Evolutionary conservation across 805 yeast genomes (phyloP).

Genomic region (Kodamaea neixiangensis): DNA sequence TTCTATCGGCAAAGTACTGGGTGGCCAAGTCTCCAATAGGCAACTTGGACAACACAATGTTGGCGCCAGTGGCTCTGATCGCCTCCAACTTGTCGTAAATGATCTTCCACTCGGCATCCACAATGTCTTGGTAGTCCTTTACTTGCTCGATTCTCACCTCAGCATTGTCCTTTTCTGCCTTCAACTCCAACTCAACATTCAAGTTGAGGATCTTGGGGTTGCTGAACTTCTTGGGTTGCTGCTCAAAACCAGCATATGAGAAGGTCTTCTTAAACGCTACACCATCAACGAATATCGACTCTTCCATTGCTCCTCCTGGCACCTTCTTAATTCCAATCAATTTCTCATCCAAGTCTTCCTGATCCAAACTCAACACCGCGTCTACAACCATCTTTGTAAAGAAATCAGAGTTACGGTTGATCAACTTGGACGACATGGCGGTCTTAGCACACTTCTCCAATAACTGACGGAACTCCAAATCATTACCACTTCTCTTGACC

Average conservation of each 20-base stretch:
- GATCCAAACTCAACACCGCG: slow-evolving; percentile 87
- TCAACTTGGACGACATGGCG: slow-evolving; percentile 95
- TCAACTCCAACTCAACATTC: slow-evolving; percentile 92
- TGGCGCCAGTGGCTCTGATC: slow-evolving; percentile 82
- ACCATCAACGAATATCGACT: slow-evolving; percentile 84
- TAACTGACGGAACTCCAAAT: slow-evolving; percentile 59
- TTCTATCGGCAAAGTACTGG: slow-evolving; percentile 94
- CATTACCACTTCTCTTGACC: slow-evolving; percentile 54
- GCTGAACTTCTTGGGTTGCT: slow-evolving; percentile 85
- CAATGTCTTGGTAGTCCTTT: slow-evolving; percentile 90
- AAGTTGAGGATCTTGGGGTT: slow-evolving; percentile 82
- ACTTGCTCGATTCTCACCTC: slow-evolving; percentile 96
- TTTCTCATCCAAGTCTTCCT: slow-evolving; percentile 80
- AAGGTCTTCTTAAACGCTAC: slow-evolving; percentile 98
- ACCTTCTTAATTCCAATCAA: slow-evolving; percentile 93
- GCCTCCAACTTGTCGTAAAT: slow-evolving; percentile 84
- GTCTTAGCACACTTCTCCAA: slow-evolving; percentile 93
- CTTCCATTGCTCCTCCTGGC: slow-evolving; percentile 96
- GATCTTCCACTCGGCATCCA: slow-evolving; percentile 99
- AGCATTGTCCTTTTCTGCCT: slow-evolving; percentile 98
- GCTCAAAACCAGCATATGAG: slow-evolving; percentile 98
- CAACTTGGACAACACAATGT: slow-evolving; percentile 87
- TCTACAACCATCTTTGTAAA: slow-evolving; percentile 97
- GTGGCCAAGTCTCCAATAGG: slow-evolving; percentile 99
- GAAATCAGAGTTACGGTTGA: slow-evolving; percentile 81